phyloP scores from a whole-genome alignment of 1,284 basidiomycete species.

The Schizopora paradoxa region DNA sequence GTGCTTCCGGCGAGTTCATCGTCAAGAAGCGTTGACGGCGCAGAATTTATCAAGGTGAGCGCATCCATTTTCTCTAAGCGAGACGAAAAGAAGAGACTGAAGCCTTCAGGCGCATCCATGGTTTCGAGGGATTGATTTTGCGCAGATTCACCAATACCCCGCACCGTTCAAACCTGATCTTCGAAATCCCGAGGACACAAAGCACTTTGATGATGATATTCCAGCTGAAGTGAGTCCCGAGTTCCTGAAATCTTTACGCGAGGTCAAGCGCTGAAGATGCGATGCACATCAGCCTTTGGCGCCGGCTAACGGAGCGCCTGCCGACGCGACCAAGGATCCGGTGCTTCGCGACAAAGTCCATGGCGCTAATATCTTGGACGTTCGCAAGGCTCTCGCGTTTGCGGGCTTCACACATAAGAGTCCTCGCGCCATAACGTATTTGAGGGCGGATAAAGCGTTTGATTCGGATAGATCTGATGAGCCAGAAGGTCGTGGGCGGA shows the following conservation, averaged over 20 bases:
- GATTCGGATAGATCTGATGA: slow-evolving; percentile 46
- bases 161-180: slow-evolving; percentile 90
- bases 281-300: slow-evolving; percentile 63
- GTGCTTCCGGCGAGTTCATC: slow-evolving; percentile 41
- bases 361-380: slow-evolving; percentile 80
- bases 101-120: slow-evolving; percentile 68
- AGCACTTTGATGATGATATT: slow-evolving; percentile 91
- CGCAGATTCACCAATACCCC: slow-evolving; percentile 69
- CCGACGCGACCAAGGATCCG: slow-evolving; percentile 83
- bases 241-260: background rate
- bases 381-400: slow-evolving; percentile 88
- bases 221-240: slow-evolving; percentile 69
- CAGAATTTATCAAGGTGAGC: slow-evolving; percentile 78
- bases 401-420: slow-evolving; percentile 88
- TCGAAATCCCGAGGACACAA: slow-evolving; percentile 73
- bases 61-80: slow-evolving; percentile 16
- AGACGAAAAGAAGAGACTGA: slow-evolving; percentile 1
- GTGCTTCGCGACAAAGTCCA: slow-evolving; percentile 80
- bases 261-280: background rate
- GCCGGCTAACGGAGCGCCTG: slow-evolving; percentile 79
- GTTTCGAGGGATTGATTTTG: slow-evolving; percentile 85
- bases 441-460: slow-evolving; percentile 67
- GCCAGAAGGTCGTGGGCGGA: slow-evolving; percentile 53
- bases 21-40: slow-evolving; percentile 66
- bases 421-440: slow-evolving; percentile 69